Evolutionary conservation across 345 rosid genomes (phyloP), one percentile per base, ranked within the genome.

Genomic region (Citrus sinensis): DNA sequence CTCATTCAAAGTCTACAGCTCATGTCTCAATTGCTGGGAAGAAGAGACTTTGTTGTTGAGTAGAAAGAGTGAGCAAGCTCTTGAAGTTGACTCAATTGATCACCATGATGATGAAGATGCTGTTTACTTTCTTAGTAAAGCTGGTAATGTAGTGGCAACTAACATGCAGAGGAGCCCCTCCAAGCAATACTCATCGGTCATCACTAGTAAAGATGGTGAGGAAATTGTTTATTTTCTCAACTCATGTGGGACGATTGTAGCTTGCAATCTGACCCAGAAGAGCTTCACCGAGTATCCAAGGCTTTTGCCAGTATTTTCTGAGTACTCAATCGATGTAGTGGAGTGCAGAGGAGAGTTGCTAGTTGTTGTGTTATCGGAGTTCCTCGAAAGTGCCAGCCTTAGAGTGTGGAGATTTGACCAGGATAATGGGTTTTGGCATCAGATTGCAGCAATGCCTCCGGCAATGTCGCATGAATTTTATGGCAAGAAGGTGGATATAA

Each of bases 261-360:
- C 90, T 70, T 91, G 97, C 85, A 88, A 92, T 83, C 83, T 94
- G 60, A 82, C 87, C 1, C 62, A 56, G 20, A 79, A 82, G 78
- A 77, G 82, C 80, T 94, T 87, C 85, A 83, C 85, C 0, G 98
- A 94, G 84, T 88, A 89, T 51, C 98, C 98, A 0, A 88, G 95
- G 82, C 85, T 94, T 65, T 83, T 94, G 82, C 97, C 98, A 8
- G 83, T 83, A 3, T 93, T 80, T 58, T 79, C 76, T 0, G 98
- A 94, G 79, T 92, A 94, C 85, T 94, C 98, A 74, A 85, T 94
- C 4, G 98, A 94, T 76, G 82, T 92, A 85, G 92, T 94, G 81
- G 97, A 88, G 80, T 87, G 91, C 5, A 81, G 86, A 74, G 97
- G 98, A 54, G 88, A 90, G 74, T 84, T 92, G 90, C 78, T 87